These are phyloP conservation scores for Ilyonectria destructans DNA, from an alignment of 2,329 filamentous ascomycete genomes.

Conservation along the genomic window DNA sequence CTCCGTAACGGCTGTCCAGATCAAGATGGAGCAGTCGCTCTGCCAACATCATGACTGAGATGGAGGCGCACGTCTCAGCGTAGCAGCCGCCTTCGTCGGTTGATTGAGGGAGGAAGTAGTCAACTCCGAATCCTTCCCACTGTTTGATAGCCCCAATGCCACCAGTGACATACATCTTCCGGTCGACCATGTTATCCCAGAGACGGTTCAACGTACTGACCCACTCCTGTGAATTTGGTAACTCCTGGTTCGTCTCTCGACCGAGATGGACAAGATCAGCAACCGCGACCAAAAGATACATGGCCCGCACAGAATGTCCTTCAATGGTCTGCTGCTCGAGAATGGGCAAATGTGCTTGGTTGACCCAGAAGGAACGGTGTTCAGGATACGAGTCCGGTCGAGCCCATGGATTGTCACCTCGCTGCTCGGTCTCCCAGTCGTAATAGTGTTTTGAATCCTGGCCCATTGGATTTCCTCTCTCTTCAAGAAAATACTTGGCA, in stretches of 20 bases:
- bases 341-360: slow-evolving; percentile 71
- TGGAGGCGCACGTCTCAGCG: slow-evolving; percentile 73
- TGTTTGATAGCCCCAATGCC: slow-evolving; percentile 68
- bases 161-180: slow-evolving; percentile 77
- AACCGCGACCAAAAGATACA: slow-evolving; percentile 54
- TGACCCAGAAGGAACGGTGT: slow-evolving; percentile 63
- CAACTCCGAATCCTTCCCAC: slow-evolving; percentile 38
- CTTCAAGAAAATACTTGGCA: too few species aligned
- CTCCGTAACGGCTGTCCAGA: slow-evolving; percentile 67
- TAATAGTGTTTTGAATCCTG: too few species aligned
- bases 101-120: slow-evolving; percentile 64
- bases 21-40: slow-evolving; percentile 70
- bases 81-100: slow-evolving; percentile 76
- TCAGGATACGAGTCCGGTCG: slow-evolving; percentile 42
- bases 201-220: slow-evolving; percentile 61
- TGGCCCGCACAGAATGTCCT: too few species aligned
- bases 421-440: too few species aligned
- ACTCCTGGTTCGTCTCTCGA: slow-evolving; percentile 38
- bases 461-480: too few species aligned
- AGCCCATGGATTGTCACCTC: too few species aligned
- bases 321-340: slow-evolving; percentile 51
- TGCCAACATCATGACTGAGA: slow-evolving; percentile 74
- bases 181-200: slow-evolving; percentile 74
- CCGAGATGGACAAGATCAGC: slow-evolving; percentile 65
- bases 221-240: slow-evolving; percentile 47